Evolutionary conservation across 2,329 filamentous ascomycete genomes (phyloP).

Genomic region (Penicillium sp.): DNA sequence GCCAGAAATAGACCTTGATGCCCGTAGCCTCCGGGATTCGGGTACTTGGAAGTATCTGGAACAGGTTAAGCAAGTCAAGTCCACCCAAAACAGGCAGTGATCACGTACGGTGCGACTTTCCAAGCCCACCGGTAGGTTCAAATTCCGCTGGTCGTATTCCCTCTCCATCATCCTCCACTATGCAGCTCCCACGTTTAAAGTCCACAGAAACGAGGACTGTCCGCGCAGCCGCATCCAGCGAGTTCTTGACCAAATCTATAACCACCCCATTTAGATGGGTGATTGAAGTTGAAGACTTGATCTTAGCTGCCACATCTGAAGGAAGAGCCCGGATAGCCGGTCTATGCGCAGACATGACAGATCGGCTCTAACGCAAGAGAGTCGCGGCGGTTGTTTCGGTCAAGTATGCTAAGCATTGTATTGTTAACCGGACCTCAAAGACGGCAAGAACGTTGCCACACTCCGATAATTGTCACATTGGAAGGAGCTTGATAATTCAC

Average conservation of each 20-base stretch:
- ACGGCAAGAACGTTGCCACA: slow-evolving; percentile 6
- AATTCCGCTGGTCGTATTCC: slow-evolving; percentile 80
- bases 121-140: slow-evolving; percentile 66
- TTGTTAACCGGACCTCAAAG: not conserved
- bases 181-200: slow-evolving; percentile 72
- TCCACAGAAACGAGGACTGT: slow-evolving; percentile 72
- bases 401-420: slow-evolving; percentile 11
- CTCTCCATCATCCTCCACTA: slow-evolving; percentile 78
- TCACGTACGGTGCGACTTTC: slow-evolving; percentile 66
- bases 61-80: slow-evolving; percentile 13
- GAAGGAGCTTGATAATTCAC: not conserved
- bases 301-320: slow-evolving; percentile 69
- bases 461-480: slow-evolving; percentile 9
- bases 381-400: slow-evolving; percentile 1
- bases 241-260: slow-evolving; percentile 75
- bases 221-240: slow-evolving; percentile 74
- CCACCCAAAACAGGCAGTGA: not conserved
- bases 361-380: not conserved
- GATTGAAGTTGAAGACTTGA: slow-evolving; percentile 82
- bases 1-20: slow-evolving; percentile 73
- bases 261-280: slow-evolving; percentile 72
- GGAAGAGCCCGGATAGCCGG: slow-evolving; percentile 67
- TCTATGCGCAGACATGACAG: slow-evolving; percentile 28
- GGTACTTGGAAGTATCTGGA: slow-evolving; percentile 77
- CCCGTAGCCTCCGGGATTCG: slow-evolving; percentile 59